A percentile compares a stretch with the other conserved stretches of the same genome.
Evolutionary conservation across 306 rosid genomes (phyloP).

Genomic region (Geum urbanum): DNA sequence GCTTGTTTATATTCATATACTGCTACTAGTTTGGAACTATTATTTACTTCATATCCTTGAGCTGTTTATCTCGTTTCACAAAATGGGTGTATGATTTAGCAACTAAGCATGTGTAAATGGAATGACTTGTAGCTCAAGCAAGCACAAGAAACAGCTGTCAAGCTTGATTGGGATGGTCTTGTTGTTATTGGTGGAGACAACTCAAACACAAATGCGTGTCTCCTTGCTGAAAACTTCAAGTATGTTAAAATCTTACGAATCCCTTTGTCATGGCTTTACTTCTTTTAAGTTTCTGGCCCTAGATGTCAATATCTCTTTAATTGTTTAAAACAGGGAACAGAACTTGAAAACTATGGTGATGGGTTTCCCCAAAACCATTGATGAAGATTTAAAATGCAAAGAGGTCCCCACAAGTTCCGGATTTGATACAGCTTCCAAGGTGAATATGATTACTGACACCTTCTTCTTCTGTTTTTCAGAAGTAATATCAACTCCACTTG

Average conservation of each 20-base stretch:
- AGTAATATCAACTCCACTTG: too few species aligned
- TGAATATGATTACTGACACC: constrained; percentile 27
- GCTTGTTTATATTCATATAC: neutral
- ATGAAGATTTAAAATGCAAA: constrained; percentile 91
- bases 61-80: too few species aligned
- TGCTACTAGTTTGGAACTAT: too few species aligned
- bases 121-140: constrained; percentile 64
- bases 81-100: too few species aligned
- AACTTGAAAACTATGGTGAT: constrained; percentile 76
- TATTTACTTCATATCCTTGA: neutral
- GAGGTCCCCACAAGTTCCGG: constrained; percentile 98
- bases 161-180: constrained; percentile 95
- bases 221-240: constrained; percentile 98
- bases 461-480: neutral
- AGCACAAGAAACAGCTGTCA: constrained; percentile 80
- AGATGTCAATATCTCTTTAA: neutral
- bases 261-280: neutral
- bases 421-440: constrained; percentile 99
- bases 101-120: constrained; percentile 28
- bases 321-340: constrained; percentile 51
- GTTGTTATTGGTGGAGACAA: constrained; percentile 99
- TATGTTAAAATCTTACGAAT: constrained; percentile 14
- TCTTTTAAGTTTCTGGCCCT: neutral
- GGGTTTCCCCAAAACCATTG: constrained; percentile 99
- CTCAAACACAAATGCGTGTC: constrained; percentile 98